A percentile compares a stretch with the other conserved stretches of the same genome.
These are phyloP conservation scores for Firmiana major DNA, from an alignment of 345 rosid species.

Conservation along the genomic window DNA sequence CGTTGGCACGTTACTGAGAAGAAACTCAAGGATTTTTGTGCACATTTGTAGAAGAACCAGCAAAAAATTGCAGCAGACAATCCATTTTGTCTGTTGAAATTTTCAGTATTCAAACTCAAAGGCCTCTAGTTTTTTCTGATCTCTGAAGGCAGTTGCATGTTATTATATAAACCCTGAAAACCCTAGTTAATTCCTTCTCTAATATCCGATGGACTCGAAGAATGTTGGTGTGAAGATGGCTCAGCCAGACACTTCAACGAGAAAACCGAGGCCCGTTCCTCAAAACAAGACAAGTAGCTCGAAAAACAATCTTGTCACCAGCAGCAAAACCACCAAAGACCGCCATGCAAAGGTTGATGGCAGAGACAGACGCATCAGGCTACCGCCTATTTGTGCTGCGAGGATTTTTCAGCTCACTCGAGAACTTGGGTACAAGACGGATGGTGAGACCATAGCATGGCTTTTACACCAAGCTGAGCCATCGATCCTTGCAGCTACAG, in stretches of 20 bases:
- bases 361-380: slow-evolving; percentile 82
- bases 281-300: background rate
- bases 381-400: slow-evolving; percentile 95
- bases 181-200: background rate
- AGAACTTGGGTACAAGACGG: slow-evolving; percentile 89
- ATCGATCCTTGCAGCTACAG: slow-evolving; percentile 87
- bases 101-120: background rate
- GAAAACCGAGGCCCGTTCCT: background rate
- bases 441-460: slow-evolving; percentile 96
- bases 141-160: background rate
- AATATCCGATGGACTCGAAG: background rate
- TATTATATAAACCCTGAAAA: background rate
- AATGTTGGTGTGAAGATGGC: background rate
- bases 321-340: slow-evolving; percentile 36
- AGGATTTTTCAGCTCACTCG: slow-evolving; percentile 92
- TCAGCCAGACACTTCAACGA: background rate
- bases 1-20: background rate
- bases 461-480: slow-evolving; percentile 95
- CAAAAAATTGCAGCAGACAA: background rate
- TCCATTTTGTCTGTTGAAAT: background rate
- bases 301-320: background rate
- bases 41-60: background rate
- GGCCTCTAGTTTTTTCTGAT: background rate
- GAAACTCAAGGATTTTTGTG: background rate
- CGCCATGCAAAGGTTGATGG: slow-evolving; percentile 93